Conservation (phyloP, 805 yeast genomes). For the Lachancea dasiensis region DNA sequence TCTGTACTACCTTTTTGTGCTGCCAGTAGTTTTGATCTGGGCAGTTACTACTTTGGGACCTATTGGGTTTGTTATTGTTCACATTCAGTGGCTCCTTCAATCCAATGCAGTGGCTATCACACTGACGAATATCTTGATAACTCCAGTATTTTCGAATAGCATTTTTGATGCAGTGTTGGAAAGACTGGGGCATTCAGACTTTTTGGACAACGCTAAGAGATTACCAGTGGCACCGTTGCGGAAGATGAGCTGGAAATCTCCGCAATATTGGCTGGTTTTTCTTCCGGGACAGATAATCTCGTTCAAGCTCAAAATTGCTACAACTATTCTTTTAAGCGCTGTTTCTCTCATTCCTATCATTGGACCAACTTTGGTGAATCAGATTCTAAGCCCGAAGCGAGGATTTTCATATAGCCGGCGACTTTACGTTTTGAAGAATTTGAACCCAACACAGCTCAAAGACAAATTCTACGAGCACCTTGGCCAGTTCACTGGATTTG, state of each 20-base stretch:
- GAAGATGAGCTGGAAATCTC: constrained; percentile 5
- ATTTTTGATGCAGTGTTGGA: constrained; percentile 20
- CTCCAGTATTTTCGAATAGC: constrained; percentile 21
- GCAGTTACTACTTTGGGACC: constrained; percentile 28
- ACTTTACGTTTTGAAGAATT: constrained; percentile 18
- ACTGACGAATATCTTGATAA: constrained; percentile 21
- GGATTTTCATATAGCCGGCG: constrained; percentile 24
- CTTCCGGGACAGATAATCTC: constrained; percentile 12
- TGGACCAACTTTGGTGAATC: constrained; percentile 30
- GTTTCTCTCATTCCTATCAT: constrained; percentile 31
- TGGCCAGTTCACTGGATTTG: constrained; percentile 29
- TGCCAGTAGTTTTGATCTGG: constrained; percentile 27
- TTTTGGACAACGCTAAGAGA: constrained; percentile 7
- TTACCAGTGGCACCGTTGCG: constrained; percentile 7
- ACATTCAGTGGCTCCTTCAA: constrained; percentile 28
- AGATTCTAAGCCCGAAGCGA: constrained; percentile 25
- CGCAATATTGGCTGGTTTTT: constrained; percentile 19
- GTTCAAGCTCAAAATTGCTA: constrained; percentile 9
- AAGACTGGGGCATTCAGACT: constrained; percentile 6
- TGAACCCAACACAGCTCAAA: constrained; percentile 17
- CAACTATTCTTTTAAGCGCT: constrained; percentile 11
- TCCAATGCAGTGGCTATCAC: constrained; percentile 24
- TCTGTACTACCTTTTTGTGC: constrained; percentile 20
- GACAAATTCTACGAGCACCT: constrained; percentile 21
- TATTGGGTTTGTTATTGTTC: constrained; percentile 26